Base-by-base conservation (phyloP, 805 yeast genomes). In the Pichia deserticola region DNA sequence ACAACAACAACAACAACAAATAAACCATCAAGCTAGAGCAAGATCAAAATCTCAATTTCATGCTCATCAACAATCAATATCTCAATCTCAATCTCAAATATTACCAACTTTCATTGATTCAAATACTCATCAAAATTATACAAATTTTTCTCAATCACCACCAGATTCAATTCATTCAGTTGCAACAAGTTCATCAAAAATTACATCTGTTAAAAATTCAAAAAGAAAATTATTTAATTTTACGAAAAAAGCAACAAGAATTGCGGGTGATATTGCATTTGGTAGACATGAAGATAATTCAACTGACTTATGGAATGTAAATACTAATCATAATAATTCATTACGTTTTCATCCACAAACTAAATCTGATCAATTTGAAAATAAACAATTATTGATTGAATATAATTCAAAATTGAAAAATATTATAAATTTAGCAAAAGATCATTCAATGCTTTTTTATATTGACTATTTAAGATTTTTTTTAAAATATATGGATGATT, bases 201-300 rank as follows among this genome's bases (percentile, higher is more conserved):
- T 38, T 15, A 34, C 43, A 7, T 15, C 48, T 6, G 28, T 12
- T 20, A 13, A 33, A 20, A 47, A 36, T 32, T 34, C 47, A 27
- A 37, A 34, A 4, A 48, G 32, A 10, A 50, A 57, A 15, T 38
- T 64, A 5, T 37, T 54, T 36, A 60, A 49, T 35, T 51, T 64
- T 27, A 58, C 64, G 7, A 59, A 57, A 36, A 63, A 52, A 48
- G 69, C 68, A 1, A 55, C 64, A 3, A 51, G 55, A 36, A 28
- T 65, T 5, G 68, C 65, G 1, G 65, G 65, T 9, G 68, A 65
- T 44, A 49, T 65, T 8, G 68, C 68, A 1, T 62, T 65, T 49
- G 69, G 69, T 8, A 47, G 58, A 13, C 52, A 61, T 5, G 20
- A 20, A 2, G 20, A 20, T 20, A 20, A 20, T 20, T 20, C 20